Evolutionary conservation across 2,329 filamentous ascomycete genomes (phyloP).

Genomic region (Coleophoma crateriformis): DNA sequence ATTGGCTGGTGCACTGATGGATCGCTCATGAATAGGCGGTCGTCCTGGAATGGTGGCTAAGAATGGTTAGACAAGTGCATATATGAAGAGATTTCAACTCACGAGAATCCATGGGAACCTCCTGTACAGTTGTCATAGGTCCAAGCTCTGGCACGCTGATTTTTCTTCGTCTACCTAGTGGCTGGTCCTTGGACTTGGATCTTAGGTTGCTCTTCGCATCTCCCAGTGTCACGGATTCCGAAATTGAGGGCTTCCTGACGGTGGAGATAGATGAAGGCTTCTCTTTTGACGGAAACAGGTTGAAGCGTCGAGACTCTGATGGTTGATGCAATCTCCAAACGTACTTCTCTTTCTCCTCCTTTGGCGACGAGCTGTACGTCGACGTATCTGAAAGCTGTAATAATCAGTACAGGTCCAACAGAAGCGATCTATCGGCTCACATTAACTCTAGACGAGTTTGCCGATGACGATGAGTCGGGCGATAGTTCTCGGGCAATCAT

Average conservation of each 20-base stretch:
- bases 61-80: background rate
- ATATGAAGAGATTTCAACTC: conserved; percentile 28
- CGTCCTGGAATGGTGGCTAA: conserved; percentile 63
- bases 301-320: conserved; percentile 48
- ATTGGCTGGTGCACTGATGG: conserved; percentile 52
- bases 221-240: conserved; percentile 37
- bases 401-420: background rate
- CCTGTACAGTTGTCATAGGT: conserved; percentile 64
- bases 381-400: conserved; percentile 1
- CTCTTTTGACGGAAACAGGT: conserved; percentile 51
- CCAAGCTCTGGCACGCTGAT: conserved; percentile 59
- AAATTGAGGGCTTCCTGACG: conserved; percentile 40
- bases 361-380: background rate
- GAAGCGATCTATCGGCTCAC: conserved; percentile 17
- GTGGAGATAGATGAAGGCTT: conserved; percentile 25
- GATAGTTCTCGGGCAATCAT: conserved; percentile 47
- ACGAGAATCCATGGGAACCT: conserved; percentile 66
- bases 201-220: conserved; percentile 36
- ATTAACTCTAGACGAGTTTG: conserved; percentile 27
- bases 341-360: conserved; percentile 39
- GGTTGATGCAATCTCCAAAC: conserved; percentile 55
- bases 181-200: conserved; percentile 52
- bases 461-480: conserved; percentile 19
- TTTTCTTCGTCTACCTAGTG: conserved; percentile 53
- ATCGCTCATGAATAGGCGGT: conserved; percentile 58